Conservation (phyloP, 2,329 filamentous ascomycete species). For the Trichoderma breve region DNA sequence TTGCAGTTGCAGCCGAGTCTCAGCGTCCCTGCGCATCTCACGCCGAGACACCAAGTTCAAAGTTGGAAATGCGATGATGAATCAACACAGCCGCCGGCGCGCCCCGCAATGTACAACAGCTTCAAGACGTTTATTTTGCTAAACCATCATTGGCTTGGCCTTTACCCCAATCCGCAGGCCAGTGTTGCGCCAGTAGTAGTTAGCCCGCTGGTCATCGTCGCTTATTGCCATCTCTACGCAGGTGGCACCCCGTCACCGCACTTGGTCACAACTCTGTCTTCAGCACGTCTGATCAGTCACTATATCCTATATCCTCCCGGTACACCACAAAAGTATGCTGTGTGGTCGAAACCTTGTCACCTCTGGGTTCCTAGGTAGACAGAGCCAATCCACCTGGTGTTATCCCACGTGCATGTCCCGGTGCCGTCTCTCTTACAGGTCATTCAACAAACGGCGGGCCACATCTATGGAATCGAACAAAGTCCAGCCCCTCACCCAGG, state of each 20-base stretch:
- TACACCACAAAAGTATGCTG: neutral
- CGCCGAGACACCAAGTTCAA: neutral
- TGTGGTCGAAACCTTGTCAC: neutral
- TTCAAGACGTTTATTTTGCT: neutral
- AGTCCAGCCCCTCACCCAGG: neutral
- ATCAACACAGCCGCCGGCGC: neutral
- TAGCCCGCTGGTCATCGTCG: neutral
- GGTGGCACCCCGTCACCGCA: neutral
- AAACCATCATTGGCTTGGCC: neutral
- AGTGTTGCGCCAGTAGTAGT: neutral
- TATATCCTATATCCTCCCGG: neutral
- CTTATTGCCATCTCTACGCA: neutral
- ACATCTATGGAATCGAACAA: neutral
- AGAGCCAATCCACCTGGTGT: neutral
- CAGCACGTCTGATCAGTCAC: neutral
- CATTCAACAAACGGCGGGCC: neutral
- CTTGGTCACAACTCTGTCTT: neutral
- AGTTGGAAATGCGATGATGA: neutral
- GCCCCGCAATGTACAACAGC: neutral
- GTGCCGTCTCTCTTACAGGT: neutral
- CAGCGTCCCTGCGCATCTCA: neutral
- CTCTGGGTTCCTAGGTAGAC: neutral
- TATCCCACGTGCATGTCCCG: neutral
- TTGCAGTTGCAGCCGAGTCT: neutral
- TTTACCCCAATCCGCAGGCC: conserved; percentile 1